A percentile compares a stretch with the other conserved stretches of the same genome.
These are phyloP conservation scores for Calonectria naviculata DNA, from an alignment of 2,329 filamentous ascomycete species.

Conservation along the genomic window DNA sequence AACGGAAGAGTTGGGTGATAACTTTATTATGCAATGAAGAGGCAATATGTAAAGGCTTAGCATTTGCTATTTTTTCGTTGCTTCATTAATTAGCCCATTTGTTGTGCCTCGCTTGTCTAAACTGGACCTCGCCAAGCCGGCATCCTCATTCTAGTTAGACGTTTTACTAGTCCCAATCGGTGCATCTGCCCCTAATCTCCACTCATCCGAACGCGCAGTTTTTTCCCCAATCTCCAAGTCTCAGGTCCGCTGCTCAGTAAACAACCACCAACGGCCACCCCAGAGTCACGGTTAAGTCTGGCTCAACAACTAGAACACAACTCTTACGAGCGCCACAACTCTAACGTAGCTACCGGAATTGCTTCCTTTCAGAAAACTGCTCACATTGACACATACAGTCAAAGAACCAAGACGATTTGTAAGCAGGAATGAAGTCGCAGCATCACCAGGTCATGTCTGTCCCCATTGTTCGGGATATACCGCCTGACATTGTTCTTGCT, in stretches of 20 bases:
- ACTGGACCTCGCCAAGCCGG: no score
- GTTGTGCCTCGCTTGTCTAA: no score
- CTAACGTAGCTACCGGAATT: background rate
- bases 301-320: background rate
- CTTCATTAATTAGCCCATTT: no score
- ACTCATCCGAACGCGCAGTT: background rate
- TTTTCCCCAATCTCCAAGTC: background rate
- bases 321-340: background rate
- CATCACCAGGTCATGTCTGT: constrained; percentile 40
- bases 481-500: constrained; percentile 47
- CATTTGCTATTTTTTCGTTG: no score
- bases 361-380: background rate
- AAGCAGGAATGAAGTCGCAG: constrained; percentile 19
- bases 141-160: no score
- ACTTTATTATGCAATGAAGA: no score
- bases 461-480: constrained; percentile 50
- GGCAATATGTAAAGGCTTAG: no score
- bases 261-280: background rate
- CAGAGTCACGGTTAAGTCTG: background rate
- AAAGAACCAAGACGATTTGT: background rate
- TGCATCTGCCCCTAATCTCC: no score
- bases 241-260: background rate
- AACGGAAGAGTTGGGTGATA: no score
- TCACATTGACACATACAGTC: no score
- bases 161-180: no score